These are phyloP conservation scores for Scalesia atractyloides DNA, from an alignment of 129 eudicot species.

Conservation along the genomic window DNA sequence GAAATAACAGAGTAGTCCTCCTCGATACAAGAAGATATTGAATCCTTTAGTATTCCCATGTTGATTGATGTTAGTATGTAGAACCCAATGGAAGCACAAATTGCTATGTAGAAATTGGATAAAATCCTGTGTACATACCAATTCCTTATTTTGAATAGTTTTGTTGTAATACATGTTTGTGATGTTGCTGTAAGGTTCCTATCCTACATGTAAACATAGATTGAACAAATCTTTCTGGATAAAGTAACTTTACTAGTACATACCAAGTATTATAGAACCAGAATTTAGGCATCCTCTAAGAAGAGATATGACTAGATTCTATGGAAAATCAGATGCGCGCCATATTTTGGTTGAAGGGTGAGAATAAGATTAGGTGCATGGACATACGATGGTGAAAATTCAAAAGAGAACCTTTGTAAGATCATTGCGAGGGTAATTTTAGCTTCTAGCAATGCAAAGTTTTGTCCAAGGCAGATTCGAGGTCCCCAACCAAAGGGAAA, in stretches of 20 bases:
- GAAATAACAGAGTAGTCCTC: no score
- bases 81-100: no score
- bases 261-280: background rate
- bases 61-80: no score
- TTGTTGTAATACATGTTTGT: no score
- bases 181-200: no score
- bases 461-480: conserved; percentile 8
- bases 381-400: conserved; percentile 7
- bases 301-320: background rate
- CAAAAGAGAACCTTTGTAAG: conserved; percentile 8
- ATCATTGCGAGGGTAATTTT: background rate
- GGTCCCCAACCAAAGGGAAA: conserved; percentile 13
- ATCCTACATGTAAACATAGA: no score
- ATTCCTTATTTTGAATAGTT: no score
- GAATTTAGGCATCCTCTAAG: background rate
- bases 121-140: no score
- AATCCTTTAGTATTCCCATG: no score
- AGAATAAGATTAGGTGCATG: conserved; percentile 4
- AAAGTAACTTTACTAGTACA: background rate
- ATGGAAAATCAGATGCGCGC: background rate
- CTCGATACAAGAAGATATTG: no score
- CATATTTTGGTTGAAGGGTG: conserved; percentile 8
- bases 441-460: conserved; percentile 11
- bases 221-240: background rate
- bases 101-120: no score